phyloP scores from a whole-genome alignment of 495 filamentous ascomycete species.

The Talaromyces proteolyticus region DNA sequence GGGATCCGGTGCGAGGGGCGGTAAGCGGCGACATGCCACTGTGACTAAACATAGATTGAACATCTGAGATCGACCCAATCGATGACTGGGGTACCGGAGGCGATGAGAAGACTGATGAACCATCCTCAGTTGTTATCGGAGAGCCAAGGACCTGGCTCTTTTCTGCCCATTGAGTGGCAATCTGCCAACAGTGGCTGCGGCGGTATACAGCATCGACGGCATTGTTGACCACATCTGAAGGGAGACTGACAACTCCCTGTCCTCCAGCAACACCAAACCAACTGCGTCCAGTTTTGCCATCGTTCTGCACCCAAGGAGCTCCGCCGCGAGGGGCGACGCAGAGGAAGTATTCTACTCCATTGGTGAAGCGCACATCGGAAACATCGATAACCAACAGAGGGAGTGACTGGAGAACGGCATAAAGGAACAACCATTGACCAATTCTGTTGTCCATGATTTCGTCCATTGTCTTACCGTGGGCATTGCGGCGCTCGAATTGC shows the following conservation, averaged over 20 bases:
- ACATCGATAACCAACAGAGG: slow-evolving; percentile 89
- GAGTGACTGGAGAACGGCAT: slow-evolving; percentile 82
- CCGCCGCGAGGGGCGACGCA: slow-evolving; percentile 81
- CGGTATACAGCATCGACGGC: slow-evolving; percentile 86
- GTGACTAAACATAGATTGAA: slow-evolving; percentile 22
- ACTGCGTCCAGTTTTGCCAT: slow-evolving; percentile 56
- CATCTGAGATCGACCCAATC: slow-evolving; percentile 30
- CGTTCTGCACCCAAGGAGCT: slow-evolving; percentile 78
- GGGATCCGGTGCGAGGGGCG: slow-evolving; percentile 40
- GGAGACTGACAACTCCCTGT: slow-evolving; percentile 66
- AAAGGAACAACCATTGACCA: slow-evolving; percentile 93
- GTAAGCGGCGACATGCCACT: slow-evolving; percentile 27
- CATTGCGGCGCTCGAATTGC: slow-evolving; percentile 73
- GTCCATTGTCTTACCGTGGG: slow-evolving; percentile 60
- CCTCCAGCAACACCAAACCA: slow-evolving; percentile 78
- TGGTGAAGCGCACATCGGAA: slow-evolving; percentile 64
- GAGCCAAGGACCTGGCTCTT: slow-evolving; percentile 30
- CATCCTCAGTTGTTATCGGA: slow-evolving; percentile 31
- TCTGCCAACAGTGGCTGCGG: slow-evolving; percentile 86
- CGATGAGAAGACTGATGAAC: slow-evolving; percentile 35
- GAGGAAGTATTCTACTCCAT: slow-evolving; percentile 94
- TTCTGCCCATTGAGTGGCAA: slow-evolving; percentile 68
- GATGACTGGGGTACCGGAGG: slow-evolving; percentile 38
- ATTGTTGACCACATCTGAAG: slow-evolving; percentile 78
- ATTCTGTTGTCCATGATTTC: slow-evolving; percentile 73